Evolutionary conservation across 2,329 filamentous ascomycete genomes (phyloP), one percentile per base, ranked within the genome.

Genomic region (Colletotrichum sublineola): DNA sequence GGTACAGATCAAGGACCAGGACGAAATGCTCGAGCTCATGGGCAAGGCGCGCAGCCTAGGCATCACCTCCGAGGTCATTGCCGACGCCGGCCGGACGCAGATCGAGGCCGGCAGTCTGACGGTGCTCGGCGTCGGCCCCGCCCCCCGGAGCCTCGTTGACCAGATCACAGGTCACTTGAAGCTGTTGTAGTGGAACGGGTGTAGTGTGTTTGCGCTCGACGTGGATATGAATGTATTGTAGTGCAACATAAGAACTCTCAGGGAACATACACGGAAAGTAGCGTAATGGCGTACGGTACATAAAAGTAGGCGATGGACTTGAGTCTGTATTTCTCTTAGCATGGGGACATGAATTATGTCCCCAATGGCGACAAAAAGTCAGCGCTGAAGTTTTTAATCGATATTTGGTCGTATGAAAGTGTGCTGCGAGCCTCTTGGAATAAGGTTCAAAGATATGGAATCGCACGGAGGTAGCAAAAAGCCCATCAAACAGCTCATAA

Each of bases 31-130:
- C 74, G 84, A 85, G 74, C 83, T 93, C 76, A 92, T 95, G 83
- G 93, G 91, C 66, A 91, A 92, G 81, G 96, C 96, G 3, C 88
- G 94, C 74, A 94, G 92, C 80, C 81, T 98, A 71, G 96, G 96
- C 1, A 82, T 99, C 71, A 95, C 94, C 73, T 94, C 96, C 65
- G 93, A 96, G 81, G 91, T 97, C 65, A 96, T 99, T 76, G 92
- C 94, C 78, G 96, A 99, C 83, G 96, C 96, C n/a, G 96, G 96
- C 18, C 90, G 96, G 74, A 99, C 96, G 57, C 96, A 99, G 88
- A 98, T 99, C 82, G 95, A 95, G 64, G 91, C 93, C 55, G 96
- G 96, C 24, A 98, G 95, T 81, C 89, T 94, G 81, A 99, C 96
- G 0, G 96, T 99, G 53, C 85, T 99, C 63, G 96, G 96, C 0